phyloP scores from a whole-genome alignment of 495 filamentous ascomycete genomes.

The Aspergillus nanangensis region DNA sequence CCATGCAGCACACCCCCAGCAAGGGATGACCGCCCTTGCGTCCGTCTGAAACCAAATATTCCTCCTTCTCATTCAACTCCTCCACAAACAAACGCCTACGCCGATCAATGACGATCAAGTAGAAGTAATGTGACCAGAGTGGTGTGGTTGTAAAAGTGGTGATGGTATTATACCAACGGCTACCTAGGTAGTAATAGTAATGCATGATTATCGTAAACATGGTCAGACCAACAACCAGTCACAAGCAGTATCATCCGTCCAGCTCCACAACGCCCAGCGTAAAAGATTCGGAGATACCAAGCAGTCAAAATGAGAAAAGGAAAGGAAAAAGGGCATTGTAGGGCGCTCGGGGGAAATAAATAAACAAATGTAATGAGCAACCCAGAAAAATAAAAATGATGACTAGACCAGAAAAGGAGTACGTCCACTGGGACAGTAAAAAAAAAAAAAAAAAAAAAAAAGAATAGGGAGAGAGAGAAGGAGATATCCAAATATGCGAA shows the following conservation, averaged over 20 bases:
- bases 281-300: background rate
- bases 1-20: background rate
- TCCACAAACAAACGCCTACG: too few relatives aligned
- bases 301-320: background rate
- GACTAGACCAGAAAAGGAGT: background rate
- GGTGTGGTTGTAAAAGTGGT: background rate
- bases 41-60: background rate
- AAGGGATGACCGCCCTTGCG: background rate
- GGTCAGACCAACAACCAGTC: background rate
- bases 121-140: background rate
- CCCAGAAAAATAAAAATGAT: background rate
- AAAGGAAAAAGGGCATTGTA: background rate
- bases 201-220: background rate
- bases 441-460: background rate
- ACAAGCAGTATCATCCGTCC: background rate
- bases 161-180: background rate
- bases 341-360: background rate
- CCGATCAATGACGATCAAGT: too few relatives aligned
- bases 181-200: too few relatives aligned
- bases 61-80: background rate
- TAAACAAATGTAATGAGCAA: background rate
- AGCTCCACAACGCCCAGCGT: conserved; percentile 6
- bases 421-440: background rate
- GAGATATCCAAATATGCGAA: background rate
- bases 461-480: background rate